Percentiles rank a stretch among this genome's conserved stretches.
These are phyloP conservation scores for Chalaropsis thielavioides DNA, from an alignment of 2,329 filamentous ascomycete genomes.

Conservation along the genomic window DNA sequence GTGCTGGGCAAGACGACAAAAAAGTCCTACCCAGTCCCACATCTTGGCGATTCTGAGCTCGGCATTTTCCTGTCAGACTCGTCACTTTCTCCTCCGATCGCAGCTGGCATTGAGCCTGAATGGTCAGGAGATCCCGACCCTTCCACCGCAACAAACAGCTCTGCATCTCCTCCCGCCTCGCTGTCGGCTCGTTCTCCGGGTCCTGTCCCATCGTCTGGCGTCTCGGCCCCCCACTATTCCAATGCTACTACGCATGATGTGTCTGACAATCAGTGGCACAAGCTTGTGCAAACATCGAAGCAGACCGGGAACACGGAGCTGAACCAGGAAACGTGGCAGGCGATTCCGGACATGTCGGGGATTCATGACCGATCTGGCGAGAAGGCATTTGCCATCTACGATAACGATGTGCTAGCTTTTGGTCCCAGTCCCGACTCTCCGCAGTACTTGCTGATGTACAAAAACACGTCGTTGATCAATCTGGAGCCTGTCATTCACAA, in stretches of 20 bases:
- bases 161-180: not conserved
- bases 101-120: not conserved
- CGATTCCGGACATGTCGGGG: not conserved
- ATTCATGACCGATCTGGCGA: not conserved
- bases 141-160: not conserved
- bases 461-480: not conserved
- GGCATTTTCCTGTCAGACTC: not conserved
- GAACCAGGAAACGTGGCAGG: not conserved
- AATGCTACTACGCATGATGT: not conserved
- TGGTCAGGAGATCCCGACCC: not conserved
- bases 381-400: not conserved
- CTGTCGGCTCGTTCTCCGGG: not conserved
- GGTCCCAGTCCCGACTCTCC: not conserved
- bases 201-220: not conserved
- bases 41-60: not conserved
- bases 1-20: not conserved
- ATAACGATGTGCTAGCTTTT: not conserved
- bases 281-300: not conserved
- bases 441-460: not conserved
- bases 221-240: not conserved
- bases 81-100: not conserved
- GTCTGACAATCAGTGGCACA: constrained; percentile 3
- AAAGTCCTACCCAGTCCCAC: not conserved
- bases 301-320: not conserved
- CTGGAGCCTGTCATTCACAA: not conserved